Conservation (phyloP, 2,329 filamentous ascomycete genomes). For the Anthostomella pinea region DNA sequence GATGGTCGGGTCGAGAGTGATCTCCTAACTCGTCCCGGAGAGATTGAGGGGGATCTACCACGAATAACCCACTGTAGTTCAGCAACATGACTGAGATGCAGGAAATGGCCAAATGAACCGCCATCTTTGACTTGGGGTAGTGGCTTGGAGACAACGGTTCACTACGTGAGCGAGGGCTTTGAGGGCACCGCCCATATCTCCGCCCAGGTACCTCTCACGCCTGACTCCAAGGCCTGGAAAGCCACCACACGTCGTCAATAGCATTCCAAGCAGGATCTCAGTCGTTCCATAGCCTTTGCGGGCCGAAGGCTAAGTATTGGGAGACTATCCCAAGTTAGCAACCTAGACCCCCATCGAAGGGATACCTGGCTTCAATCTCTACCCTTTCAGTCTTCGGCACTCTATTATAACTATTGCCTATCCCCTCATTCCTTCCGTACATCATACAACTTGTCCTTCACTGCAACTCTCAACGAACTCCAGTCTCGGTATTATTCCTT, state of each 20-base stretch:
- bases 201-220: not conserved
- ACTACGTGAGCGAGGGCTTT: slow-evolving; percentile 5
- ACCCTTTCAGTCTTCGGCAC: slow-evolving; percentile 18
- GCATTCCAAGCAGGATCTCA: slow-evolving; percentile 28
- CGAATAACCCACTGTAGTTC: slow-evolving; percentile 12
- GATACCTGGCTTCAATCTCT: slow-evolving; percentile 20
- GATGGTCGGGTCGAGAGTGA: slow-evolving; percentile 19
- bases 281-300: slow-evolving; percentile 23
- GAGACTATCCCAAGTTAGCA: slow-evolving; percentile 24
- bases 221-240: slow-evolving; percentile 6
- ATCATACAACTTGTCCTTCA: slow-evolving; percentile 14
- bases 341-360: slow-evolving; percentile 17
- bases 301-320: slow-evolving; percentile 28
- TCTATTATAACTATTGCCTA: slow-evolving; percentile 27
- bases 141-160: slow-evolving; percentile 27
- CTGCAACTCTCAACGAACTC: slow-evolving; percentile 11
- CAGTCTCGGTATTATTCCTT: slow-evolving; percentile 12
- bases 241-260: slow-evolving; percentile 19
- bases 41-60: slow-evolving; percentile 18
- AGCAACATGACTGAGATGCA: slow-evolving; percentile 20
- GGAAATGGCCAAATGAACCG: slow-evolving; percentile 16
- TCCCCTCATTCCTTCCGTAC: slow-evolving; percentile 26
- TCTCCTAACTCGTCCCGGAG: slow-evolving; percentile 18
- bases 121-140: slow-evolving; percentile 21
- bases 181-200: not conserved